A percentile compares a stretch with the other conserved stretches of the same genome.
Conservation (phyloP, 169 alveolate genomes). For the Plasmodium cynomolgi region DNA sequence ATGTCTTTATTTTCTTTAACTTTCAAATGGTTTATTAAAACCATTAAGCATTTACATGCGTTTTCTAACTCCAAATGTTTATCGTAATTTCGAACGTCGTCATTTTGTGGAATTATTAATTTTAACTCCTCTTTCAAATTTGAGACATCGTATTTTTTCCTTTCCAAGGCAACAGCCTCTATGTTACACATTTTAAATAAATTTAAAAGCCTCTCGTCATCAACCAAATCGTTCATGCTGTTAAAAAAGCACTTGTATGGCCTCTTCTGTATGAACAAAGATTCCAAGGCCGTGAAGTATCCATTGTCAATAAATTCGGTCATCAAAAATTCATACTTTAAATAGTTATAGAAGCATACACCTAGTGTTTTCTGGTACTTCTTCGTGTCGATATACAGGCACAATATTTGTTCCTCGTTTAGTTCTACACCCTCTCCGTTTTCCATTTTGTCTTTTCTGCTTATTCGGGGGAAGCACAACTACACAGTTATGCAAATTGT, state of each 20-base stretch:
- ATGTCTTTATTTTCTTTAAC: constrained; percentile 70
- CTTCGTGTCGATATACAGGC: constrained; percentile 62
- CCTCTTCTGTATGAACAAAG: constrained; percentile 66
- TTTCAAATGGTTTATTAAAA: constrained; percentile 77
- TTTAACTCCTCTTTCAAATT: constrained; percentile 78
- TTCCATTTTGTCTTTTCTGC: constrained; percentile 37
- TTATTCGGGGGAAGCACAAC: neutral
- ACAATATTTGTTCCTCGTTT: constrained; percentile 47
- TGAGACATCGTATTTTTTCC: constrained; percentile 71
- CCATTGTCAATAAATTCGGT: constrained; percentile 75
- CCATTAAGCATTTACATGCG: constrained; percentile 79
- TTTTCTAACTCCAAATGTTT: constrained; percentile 78
- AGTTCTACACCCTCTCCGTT: constrained; percentile 19
- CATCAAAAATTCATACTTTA: constrained; percentile 71
- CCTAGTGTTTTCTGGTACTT: constrained; percentile 69
- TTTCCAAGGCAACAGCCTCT: constrained; percentile 28
- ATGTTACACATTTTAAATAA: constrained; percentile 59
- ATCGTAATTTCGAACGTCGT: constrained; percentile 80
- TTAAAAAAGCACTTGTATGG: constrained; percentile 65
- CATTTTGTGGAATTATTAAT: constrained; percentile 76
- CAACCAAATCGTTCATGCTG: constrained; percentile 72
- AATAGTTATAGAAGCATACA: constrained; percentile 69
- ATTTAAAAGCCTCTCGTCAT: constrained; percentile 70
- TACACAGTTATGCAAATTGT: neutral
- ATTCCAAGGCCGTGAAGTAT: constrained; percentile 68